phyloP scores from a whole-genome alignment of 2,329 filamentous ascomycete genomes.

The Aspergillus sergii region DNA sequence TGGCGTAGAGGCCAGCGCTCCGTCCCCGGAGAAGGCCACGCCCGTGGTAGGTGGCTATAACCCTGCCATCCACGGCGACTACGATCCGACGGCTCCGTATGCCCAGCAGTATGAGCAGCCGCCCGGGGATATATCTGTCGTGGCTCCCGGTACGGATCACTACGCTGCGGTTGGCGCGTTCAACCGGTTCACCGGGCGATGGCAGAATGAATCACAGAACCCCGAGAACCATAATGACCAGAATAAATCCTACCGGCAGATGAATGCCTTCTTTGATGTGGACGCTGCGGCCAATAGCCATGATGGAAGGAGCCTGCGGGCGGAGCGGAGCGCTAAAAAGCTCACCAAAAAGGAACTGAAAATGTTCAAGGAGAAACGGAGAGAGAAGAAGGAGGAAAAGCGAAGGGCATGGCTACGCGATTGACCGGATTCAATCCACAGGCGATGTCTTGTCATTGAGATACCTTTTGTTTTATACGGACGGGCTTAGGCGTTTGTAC shows the following conservation, averaged over 20 bases:
- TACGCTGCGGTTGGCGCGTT: slow-evolving; percentile 76
- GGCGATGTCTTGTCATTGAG: slow-evolving; percentile 15
- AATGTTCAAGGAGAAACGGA: slow-evolving; percentile 86
- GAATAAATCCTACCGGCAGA: slow-evolving; percentile 81
- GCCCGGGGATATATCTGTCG: slow-evolving; percentile 37
- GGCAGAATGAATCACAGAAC: slow-evolving; percentile 67
- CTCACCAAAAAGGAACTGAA: slow-evolving; percentile 84
- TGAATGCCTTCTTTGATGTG: slow-evolving; percentile 95
- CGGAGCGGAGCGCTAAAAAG: slow-evolving; percentile 84
- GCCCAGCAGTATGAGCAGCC: slow-evolving; percentile 61
- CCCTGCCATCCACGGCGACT: slow-evolving; percentile 92
- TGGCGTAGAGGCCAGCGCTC: slow-evolving; percentile 37
- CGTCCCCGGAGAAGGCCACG: slow-evolving; percentile 32
- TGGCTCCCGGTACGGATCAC: slow-evolving; percentile 41
- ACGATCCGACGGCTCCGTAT: slow-evolving; percentile 95
- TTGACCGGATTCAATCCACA: slow-evolving; percentile 48
- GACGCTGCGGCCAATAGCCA: slow-evolving; percentile 91
- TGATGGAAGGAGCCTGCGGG: slow-evolving; percentile 86
- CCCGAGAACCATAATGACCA: slow-evolving; percentile 83
- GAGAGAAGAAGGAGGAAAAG: slow-evolving; percentile 91
- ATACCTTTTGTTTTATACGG: slow-evolving; percentile 18
- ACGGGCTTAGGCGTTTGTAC: slow-evolving; percentile 16
- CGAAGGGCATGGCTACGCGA: slow-evolving; percentile 86
- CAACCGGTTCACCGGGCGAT: slow-evolving; percentile 86
- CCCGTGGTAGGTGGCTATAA: slow-evolving; percentile 77